Percentiles rank a stretch among this genome's conserved stretches.
Evolutionary conservation across 768 basidiomycete species (phyloP).

Genomic region (Phlebiopsis flavidoalba): DNA sequence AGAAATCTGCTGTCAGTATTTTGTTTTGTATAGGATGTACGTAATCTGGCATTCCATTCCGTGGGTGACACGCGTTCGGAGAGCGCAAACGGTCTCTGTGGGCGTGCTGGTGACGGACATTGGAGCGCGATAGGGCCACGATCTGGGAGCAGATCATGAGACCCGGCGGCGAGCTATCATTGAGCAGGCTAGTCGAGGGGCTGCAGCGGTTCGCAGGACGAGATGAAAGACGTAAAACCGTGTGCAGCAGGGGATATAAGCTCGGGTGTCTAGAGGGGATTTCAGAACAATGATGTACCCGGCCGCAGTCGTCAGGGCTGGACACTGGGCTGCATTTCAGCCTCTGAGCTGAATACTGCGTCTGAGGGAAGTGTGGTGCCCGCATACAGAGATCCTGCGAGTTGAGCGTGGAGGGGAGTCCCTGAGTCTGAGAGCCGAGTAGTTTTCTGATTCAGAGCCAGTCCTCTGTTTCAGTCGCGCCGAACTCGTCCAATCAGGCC

Average conservation of each 20-base stretch:
- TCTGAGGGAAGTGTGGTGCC: background rate
- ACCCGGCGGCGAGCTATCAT: background rate
- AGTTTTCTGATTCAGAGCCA: too few species aligned
- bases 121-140: background rate
- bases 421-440: slow-evolving; percentile 1
- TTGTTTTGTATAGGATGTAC: background rate
- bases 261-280: too few species aligned
- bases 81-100: background rate
- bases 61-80: background rate
- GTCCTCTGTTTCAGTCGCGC: too few species aligned
- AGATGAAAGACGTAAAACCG: background rate
- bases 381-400: background rate
- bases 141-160: background rate
- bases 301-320: background rate
- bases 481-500: slow-evolving; percentile 2
- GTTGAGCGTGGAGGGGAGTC: background rate
- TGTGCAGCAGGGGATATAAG: background rate
- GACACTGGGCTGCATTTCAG: background rate
- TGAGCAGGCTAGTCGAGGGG: background rate
- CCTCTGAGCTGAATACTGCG: background rate
- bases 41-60: background rate
- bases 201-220: background rate
- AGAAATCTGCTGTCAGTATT: background rate
- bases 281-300: background rate
- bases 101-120: background rate